Percentiles rank a stretch among this genome's conserved stretches.
Evolutionary conservation across 352 stramenopile species (phyloP).

Genomic region (Pythium coloratum): DNA sequence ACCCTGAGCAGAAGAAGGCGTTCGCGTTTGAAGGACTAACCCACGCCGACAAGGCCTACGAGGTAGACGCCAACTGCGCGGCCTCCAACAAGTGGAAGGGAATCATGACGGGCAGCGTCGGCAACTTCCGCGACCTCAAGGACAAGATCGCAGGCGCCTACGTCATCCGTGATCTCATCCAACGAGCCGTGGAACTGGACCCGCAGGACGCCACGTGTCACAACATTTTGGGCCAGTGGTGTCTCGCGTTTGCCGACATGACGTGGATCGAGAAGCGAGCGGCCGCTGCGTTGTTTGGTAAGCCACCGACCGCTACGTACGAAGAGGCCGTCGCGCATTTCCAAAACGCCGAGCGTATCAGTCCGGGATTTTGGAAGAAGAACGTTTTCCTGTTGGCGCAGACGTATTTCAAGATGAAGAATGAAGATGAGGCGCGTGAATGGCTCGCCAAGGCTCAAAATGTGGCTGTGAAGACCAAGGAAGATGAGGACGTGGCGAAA

Average conservation of each 20-base stretch:
- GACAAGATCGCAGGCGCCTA: slow-evolving; percentile 73
- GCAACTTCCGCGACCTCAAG: slow-evolving; percentile 62
- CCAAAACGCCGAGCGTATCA: slow-evolving; percentile 52
- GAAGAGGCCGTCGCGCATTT: slow-evolving; percentile 64
- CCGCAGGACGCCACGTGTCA: slow-evolving; percentile 55
- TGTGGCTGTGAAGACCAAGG: slow-evolving; percentile 57
- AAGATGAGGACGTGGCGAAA: slow-evolving; percentile 54
- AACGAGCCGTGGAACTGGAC: slow-evolving; percentile 74
- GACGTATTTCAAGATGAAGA: slow-evolving; percentile 73
- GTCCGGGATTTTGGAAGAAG: slow-evolving; percentile 77
- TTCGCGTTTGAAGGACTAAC: slow-evolving; percentile 55
- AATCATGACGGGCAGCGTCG: slow-evolving; percentile 65
- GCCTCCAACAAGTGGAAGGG: slow-evolving; percentile 76
- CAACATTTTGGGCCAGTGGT: slow-evolving; percentile 79
- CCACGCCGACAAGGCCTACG: slow-evolving; percentile 55
- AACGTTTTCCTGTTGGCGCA: slow-evolving; percentile 67
- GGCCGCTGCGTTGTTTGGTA: slow-evolving; percentile 66
- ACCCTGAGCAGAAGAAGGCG: slow-evolving; percentile 51
- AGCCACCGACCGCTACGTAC: slow-evolving; percentile 55
- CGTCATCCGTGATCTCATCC: slow-evolving; percentile 63
- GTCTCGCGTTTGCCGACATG: slow-evolving; percentile 76
- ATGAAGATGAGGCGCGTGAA: slow-evolving; percentile 30
- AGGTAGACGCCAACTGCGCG: slow-evolving; percentile 42
- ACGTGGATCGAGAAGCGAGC: slow-evolving; percentile 75
- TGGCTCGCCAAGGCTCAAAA: slow-evolving; percentile 53